phyloP scores from a whole-genome alignment of 345 rosid genomes.

The Rhizophora apiculata region DNA sequence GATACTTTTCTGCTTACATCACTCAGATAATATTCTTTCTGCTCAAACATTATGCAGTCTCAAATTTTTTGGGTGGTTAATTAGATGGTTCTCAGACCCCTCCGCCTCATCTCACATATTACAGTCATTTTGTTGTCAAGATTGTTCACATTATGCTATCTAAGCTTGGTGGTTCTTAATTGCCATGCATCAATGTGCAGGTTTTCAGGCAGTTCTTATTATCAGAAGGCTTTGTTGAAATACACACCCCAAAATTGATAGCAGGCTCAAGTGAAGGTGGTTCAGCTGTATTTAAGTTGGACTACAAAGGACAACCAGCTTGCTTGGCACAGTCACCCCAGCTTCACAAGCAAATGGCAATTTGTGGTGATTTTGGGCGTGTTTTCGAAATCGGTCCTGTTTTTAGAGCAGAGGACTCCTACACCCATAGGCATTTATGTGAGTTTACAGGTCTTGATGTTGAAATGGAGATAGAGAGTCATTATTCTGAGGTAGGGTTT shows the following conservation, averaged over 20 bases:
- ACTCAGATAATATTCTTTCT: not conserved
- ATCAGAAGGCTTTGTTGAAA: constrained; percentile 58
- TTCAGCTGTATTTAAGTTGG: constrained; percentile 82
- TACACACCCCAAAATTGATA: constrained; percentile 84
- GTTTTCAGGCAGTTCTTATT: constrained; percentile 59
- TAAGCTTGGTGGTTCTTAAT: not conserved
- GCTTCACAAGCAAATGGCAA: constrained; percentile 89
- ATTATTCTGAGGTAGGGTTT: constrained; percentile 67
- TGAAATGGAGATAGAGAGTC: constrained; percentile 77
- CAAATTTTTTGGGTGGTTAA: not conserved
- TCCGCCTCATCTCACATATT: not conserved
- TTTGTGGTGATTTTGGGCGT: constrained; percentile 69
- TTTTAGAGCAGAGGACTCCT: constrained; percentile 90
- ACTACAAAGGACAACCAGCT: constrained; percentile 85
- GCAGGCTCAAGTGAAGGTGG: constrained; percentile 98
- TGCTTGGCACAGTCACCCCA: constrained; percentile 97
- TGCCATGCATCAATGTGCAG: constrained; percentile 33
- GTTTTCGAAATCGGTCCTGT: constrained; percentile 88
- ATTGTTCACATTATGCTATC: not conserved
- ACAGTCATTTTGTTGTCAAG: no score
- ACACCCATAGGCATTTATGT: constrained; percentile 84
- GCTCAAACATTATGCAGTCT: not conserved
- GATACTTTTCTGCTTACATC: not conserved
- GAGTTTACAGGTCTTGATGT: constrained; percentile 88
- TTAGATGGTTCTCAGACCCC: not conserved